These are phyloP conservation scores for Naegleria fowleri DNA, from an alignment of 208 protist species.

Conservation along the genomic window DNA sequence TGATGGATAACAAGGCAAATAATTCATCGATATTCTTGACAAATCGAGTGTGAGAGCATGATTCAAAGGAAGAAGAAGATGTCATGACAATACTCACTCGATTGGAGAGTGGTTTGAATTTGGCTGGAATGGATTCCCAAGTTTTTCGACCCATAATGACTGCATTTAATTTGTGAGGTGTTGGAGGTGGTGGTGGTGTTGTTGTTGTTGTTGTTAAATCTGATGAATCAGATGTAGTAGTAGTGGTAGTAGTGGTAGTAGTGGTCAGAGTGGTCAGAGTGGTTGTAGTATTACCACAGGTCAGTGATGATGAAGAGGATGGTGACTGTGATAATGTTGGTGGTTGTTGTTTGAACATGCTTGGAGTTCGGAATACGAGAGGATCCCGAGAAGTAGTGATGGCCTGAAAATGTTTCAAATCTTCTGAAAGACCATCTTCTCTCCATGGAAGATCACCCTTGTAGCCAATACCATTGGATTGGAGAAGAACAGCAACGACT, in stretches of 20 bases:
- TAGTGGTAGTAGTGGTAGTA: too few relatives aligned
- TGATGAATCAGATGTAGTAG: neutral
- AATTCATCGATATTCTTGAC: neutral
- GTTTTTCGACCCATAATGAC: conserved; percentile 95
- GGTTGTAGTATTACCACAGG: too few relatives aligned
- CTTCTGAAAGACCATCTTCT: neutral
- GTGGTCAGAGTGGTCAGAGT: too few relatives aligned
- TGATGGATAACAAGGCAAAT: neutral
- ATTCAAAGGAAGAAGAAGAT: conserved; percentile 25
- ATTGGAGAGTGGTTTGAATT: conserved; percentile 72
- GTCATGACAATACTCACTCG: conserved; percentile 85
- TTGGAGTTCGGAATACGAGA: neutral
- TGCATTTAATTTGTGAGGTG: conserved; percentile 61
- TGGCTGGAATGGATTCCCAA: conserved; percentile 83
- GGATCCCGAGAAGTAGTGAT: neutral
- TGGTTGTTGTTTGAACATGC: neutral
- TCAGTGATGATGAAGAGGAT: neutral
- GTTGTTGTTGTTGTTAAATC: neutral
- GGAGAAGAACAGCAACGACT: neutral
- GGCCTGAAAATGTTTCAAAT: neutral
- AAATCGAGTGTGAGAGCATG: neutral
- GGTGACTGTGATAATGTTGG: neutral
- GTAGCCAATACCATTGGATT: neutral
- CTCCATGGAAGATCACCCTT: neutral
- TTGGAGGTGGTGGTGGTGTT: too few relatives aligned